Conservation (phyloP, 2,329 filamentous ascomycete species). For the Acrocalymma vagum region DNA sequence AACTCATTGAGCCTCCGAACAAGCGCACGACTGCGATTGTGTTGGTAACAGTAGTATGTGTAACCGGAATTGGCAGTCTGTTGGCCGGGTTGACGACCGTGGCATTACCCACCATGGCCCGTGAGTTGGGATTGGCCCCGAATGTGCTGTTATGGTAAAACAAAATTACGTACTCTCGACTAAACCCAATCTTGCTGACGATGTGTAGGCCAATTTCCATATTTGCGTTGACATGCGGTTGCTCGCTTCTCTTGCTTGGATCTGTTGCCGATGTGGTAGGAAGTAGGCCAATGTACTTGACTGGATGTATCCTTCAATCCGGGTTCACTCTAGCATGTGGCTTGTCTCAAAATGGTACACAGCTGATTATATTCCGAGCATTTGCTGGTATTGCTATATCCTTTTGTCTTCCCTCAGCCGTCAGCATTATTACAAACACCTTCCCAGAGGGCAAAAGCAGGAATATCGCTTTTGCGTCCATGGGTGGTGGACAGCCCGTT, state of each 20-base stretch:
- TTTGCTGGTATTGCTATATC: constrained; percentile 57
- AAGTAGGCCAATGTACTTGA: constrained; percentile 55
- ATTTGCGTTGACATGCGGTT: constrained; percentile 55
- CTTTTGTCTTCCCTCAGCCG: constrained; percentile 58
- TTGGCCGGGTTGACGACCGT: constrained; percentile 52
- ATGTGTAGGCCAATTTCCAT: constrained; percentile 44
- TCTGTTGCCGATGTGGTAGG: constrained; percentile 63
- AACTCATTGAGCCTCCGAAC: constrained; percentile 20
- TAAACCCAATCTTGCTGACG: constrained; percentile 10
- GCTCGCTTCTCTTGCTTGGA: constrained; percentile 59
- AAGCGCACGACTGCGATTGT: constrained; percentile 38
- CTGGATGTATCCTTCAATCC: constrained; percentile 55
- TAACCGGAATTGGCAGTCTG: constrained; percentile 35
- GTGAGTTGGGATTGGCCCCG: constrained; percentile 31
- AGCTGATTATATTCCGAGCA: constrained; percentile 59
- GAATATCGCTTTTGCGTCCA: constrained; percentile 61
- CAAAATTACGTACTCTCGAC: neutral
- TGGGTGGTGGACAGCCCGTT: constrained; percentile 60
- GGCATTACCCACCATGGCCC: constrained; percentile 53
- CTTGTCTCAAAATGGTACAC: constrained; percentile 39
- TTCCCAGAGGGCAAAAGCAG: constrained; percentile 57
- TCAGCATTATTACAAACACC: constrained; percentile 58
- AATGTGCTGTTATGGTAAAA: constrained; percentile 39
- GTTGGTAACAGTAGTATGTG: constrained; percentile 33
- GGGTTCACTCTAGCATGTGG: constrained; percentile 58